Conservation (phyloP, 177 flowering plant species). For the Vitis hybrid region DNA sequence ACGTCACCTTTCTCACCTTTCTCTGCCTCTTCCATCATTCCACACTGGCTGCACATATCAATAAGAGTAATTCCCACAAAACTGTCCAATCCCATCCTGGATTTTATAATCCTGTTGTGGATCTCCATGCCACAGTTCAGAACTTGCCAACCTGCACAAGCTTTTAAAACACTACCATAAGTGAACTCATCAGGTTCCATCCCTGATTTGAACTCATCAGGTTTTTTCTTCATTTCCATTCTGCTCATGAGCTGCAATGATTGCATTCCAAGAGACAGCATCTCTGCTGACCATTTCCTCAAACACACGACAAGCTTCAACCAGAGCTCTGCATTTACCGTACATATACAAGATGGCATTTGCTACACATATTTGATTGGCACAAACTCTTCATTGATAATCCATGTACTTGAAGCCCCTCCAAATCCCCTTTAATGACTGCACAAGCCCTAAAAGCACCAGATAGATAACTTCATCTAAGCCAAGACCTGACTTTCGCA, state of each 20-base stretch:
- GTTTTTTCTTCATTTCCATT: slow-evolving; percentile 54
- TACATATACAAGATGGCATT: slow-evolving; percentile 91
- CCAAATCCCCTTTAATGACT: slow-evolving; percentile 35
- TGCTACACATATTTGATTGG: slow-evolving; percentile 53
- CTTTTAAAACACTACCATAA: slow-evolving; percentile 82
- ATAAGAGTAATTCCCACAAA: slow-evolving; percentile 71
- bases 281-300: slow-evolving; percentile 66
- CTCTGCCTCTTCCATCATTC: slow-evolving; percentile 64
- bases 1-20: slow-evolving; percentile 13
- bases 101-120: slow-evolving; percentile 59
- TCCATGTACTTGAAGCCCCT: slow-evolving; percentile 69
- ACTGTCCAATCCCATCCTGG: slow-evolving; percentile 55
- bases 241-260: slow-evolving; percentile 80
- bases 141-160: slow-evolving; percentile 56
- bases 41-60: slow-evolving; percentile 87
- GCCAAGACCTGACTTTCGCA: slow-evolving; percentile 47
- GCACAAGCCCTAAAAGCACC: slow-evolving; percentile 80
- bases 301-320: slow-evolving; percentile 54
- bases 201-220: slow-evolving; percentile 71
- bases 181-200: slow-evolving; percentile 87
- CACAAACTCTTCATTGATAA: slow-evolving; percentile 52
- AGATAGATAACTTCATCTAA: slow-evolving; percentile 71
- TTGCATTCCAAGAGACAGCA: slow-evolving; percentile 88
- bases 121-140: slow-evolving; percentile 56
- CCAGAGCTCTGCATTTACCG: slow-evolving; percentile 68